Evolutionary conservation across 1,284 basidiomycete species (phyloP), one percentile per base, ranked within the genome.

Genomic region (Fomes fomentarius): DNA sequence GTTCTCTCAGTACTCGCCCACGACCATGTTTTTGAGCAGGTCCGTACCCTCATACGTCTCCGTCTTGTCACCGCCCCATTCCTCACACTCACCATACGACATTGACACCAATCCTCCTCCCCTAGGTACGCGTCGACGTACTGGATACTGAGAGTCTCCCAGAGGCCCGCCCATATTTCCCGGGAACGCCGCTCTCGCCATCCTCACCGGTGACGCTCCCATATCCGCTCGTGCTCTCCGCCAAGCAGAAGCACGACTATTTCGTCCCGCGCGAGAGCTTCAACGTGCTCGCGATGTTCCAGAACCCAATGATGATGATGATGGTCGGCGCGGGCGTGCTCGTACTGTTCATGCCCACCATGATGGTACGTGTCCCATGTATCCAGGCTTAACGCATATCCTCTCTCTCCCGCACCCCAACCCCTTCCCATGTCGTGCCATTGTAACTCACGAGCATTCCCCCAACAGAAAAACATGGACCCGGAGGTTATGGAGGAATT

Each of bases 231-330:
- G 64, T 72, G 9, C 66, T 94, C 40, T 61, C 69, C 2, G 76
- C 89, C 1, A 74, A 80, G 53, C 74, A 74, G 45, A 82, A 76
- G 65, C 77, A 85, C 64, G 74, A 69, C 51, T 92, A 89, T 67
- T 94, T 89, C 68, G 79, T 84, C 48, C 84, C 87, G 21, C 78
- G 71, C 15, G 80, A 90, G 66, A 81, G 83, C 17, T 91, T 94
- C 76, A 89, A 92, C 69, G 63, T 93, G 24, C 54, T 91, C 50
- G 84, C 77, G 43, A 90, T 94, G 88, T 76, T 95, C 65, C 85
- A 89, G 64, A 93, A 83, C 67, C 93, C 93, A 2, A 94, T 95
- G 93, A 88, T 93, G 74, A 74, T 95, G 54, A 83, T 94, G 74
- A 91, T 93, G 87, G 74, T 87, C 17, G 76, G 82, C 61, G 86